Base-by-base conservation (phyloP, 2,329 filamentous ascomycete species). In the Aspergillus spinulosporus region DNA sequence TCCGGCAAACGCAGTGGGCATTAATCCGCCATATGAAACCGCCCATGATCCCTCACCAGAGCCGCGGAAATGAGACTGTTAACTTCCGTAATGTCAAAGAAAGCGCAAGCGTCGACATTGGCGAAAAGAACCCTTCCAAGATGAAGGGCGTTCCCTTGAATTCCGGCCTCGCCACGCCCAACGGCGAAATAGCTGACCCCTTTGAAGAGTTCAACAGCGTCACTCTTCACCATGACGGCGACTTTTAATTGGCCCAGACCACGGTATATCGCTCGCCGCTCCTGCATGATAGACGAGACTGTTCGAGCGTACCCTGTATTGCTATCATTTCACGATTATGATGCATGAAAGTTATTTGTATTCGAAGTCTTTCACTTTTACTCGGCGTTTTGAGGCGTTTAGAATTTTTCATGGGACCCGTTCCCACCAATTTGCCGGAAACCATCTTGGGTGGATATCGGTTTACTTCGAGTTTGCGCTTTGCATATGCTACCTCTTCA, bases 161-260 rank as follows among this genome's bases (percentile, higher is more conserved):
- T 69, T 93, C 88, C 43, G 90, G 90, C 1, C 80, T 96, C 52
- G 85, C 88, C 1, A 97, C 93, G 2, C 93, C 93, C 1, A 90
- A 89, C 44, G 89, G 82, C 37, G 93, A 97, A 70, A 72, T 88
- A 37, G 81, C 84, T 3, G 94, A 99, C 81, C 94, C 94, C 1
- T 99, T 99, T 71, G 90, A 97, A 74, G 94, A 97, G 74, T 99
- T 99, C 76, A 99, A 97, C 80, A 96, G 91, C 71, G 92, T 99
- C 42, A 99, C 94, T 49, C 80, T 99, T 59, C 93, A 97, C 74
- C 94, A 99, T 70, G 94, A 97, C 55, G 94, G 92, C 12, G 93
- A 97, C 64, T 58, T 63, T 40, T 70, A 61, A 62, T 42, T 4
- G 48, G 32, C 31, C 40, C 14, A 45, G 37, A 37, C 52, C 53